These are phyloP conservation scores for Malus hybrid DNA, from an alignment of 331 rosid species.

Conservation along the genomic window DNA sequence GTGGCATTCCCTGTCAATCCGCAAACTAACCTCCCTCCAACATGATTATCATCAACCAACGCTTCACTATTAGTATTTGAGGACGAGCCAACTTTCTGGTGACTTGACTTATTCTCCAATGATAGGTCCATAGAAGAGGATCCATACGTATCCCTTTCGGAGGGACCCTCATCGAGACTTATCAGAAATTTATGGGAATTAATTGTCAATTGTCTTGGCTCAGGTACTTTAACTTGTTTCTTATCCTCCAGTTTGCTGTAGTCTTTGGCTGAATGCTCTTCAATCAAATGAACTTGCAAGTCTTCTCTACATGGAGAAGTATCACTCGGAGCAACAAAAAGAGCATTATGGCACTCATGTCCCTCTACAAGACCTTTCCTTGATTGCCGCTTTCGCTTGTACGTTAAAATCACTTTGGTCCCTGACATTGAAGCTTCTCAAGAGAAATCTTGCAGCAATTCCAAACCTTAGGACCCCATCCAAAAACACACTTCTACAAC, in stretches of 20 bases:
- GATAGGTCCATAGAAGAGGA: conserved; percentile 12
- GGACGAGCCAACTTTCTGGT: conserved; percentile 16
- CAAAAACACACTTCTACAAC: not conserved
- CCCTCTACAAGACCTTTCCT: conserved; percentile 22
- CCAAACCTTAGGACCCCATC: not conserved
- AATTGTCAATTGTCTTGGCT: no score
- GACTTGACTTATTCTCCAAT: conserved; percentile 10
- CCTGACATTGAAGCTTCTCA: conserved; percentile 39
- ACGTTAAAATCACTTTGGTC: conserved; percentile 42
- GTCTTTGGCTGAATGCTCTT: conserved; percentile 17
- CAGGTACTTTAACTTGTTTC: no score
- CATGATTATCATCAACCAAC: conserved; percentile 17
- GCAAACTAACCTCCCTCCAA: conserved; percentile 21
- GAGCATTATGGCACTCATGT: conserved; percentile 14
- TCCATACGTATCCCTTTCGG: conserved; percentile 12
- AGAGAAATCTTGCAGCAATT: conserved; percentile 12
- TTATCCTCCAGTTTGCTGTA: conserved; percentile 8
- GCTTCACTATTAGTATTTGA: conserved; percentile 16
- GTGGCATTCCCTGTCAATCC: conserved; percentile 13
- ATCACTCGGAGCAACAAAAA: conserved; percentile 11
- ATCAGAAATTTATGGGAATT: no score
- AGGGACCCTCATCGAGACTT: conserved; percentile 23
- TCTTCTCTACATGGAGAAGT: conserved; percentile 12
- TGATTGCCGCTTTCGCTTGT: conserved; percentile 44
- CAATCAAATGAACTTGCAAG: conserved; percentile 16